phyloP scores from a whole-genome alignment of 345 rosid genomes.

The Clausena lansium region DNA sequence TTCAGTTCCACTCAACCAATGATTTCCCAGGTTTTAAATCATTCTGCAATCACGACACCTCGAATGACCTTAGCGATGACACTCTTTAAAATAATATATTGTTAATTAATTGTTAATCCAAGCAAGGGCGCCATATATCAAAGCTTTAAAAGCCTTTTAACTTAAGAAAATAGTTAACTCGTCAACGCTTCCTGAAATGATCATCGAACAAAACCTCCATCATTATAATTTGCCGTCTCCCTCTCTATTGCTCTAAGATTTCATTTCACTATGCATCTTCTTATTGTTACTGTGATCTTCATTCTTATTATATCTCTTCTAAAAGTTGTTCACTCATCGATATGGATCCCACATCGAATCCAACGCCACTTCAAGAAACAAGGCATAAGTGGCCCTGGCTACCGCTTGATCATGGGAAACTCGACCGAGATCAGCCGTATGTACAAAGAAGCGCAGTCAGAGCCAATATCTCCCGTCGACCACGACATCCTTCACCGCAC shows the following conservation, averaged over 20 bases:
- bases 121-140: neutral
- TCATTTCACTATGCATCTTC: conserved; percentile 4
- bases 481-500: conserved; percentile 47
- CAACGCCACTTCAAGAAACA: conserved; percentile 55
- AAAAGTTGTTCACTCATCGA: conserved; percentile 29
- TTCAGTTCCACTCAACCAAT: neutral
- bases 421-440: conserved; percentile 43
- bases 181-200: neutral
- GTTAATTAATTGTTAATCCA: neutral
- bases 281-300: conserved; percentile 20
- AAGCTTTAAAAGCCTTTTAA: neutral
- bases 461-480: conserved; percentile 30
- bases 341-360: conserved; percentile 62
- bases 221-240: neutral
- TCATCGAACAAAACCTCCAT: too few relatives aligned
- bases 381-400: conserved; percentile 55
- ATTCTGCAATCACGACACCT: neutral
- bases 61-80: neutral
- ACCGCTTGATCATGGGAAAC: conserved; percentile 63
- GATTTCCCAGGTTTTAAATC: neutral
- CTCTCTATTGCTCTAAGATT: too few relatives aligned
- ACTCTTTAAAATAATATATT: too few relatives aligned
- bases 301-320: conserved; percentile 25
- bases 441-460: conserved; percentile 39
- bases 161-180: neutral